Percentiles rank a stretch among this genome's conserved stretches.
These are phyloP conservation scores for Alternaria angustiovoidea DNA, from an alignment of 2,329 filamentous ascomycete genomes.

Conservation along the genomic window DNA sequence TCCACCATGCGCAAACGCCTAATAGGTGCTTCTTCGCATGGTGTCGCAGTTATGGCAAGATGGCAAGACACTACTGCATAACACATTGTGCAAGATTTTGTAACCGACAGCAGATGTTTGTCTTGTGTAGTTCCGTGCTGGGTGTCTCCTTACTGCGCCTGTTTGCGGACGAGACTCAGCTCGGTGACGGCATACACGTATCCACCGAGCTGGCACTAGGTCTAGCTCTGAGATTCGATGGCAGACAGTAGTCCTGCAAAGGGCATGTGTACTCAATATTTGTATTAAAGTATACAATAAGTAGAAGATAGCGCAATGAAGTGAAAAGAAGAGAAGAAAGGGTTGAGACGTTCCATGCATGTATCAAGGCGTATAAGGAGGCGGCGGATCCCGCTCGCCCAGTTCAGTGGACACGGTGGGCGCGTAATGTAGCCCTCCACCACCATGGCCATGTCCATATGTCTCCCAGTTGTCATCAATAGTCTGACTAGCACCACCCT, in stretches of 20 bases:
- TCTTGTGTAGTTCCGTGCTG: no score
- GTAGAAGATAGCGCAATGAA: not conserved
- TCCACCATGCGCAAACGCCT: no score
- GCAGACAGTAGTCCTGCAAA: not conserved
- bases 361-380: slow-evolving; percentile 21
- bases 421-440: slow-evolving; percentile 16
- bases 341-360: not conserved
- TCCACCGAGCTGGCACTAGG: not conserved
- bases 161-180: not conserved
- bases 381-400: slow-evolving; percentile 32
- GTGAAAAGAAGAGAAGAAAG: not conserved
- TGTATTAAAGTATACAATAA: not conserved
- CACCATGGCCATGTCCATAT: slow-evolving; percentile 19
- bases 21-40: no score
- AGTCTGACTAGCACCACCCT: slow-evolving; percentile 20
- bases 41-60: no score
- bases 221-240: not conserved
- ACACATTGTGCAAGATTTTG: no score
- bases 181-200: not conserved
- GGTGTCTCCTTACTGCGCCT: no score
- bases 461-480: slow-evolving; percentile 42
- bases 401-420: slow-evolving; percentile 32
- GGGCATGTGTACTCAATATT: not conserved
- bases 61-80: no score
- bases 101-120: no score